A percentile compares a stretch with the other conserved stretches of the same genome.
Evolutionary conservation across 805 yeast species (phyloP).

Genomic region (Wickerhamomyces canadensis): DNA sequence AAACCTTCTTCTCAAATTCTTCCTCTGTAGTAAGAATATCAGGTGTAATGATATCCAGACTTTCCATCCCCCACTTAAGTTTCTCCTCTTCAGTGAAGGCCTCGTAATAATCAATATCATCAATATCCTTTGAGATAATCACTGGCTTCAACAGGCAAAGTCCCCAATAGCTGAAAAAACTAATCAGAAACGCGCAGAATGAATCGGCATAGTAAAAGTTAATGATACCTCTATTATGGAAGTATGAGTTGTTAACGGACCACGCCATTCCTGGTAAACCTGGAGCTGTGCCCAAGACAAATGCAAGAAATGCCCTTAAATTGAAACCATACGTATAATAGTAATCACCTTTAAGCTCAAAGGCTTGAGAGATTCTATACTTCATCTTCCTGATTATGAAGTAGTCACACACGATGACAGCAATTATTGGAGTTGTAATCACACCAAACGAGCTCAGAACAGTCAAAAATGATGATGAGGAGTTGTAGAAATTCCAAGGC

Average conservation of each 20-base stretch:
- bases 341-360: conserved; percentile 25
- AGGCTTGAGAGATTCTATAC: conserved; percentile 31
- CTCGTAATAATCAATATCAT: conserved; percentile 34
- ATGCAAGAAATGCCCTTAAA: conserved; percentile 35
- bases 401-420: conserved; percentile 34
- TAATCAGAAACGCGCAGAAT: conserved; percentile 35
- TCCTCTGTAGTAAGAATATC: conserved; percentile 1
- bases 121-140: conserved; percentile 28
- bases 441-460: conserved; percentile 33
- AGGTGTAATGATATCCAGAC: not conserved
- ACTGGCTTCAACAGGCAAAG: conserved; percentile 33
- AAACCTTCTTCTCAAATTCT: too few species aligned
- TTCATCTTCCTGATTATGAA: conserved; percentile 29
- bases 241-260: conserved; percentile 27
- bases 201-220: conserved; percentile 40
- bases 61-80: conserved; percentile 6
- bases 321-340: conserved; percentile 37
- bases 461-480: conserved; percentile 26
- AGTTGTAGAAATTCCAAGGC: conserved; percentile 33
- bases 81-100: conserved; percentile 32
- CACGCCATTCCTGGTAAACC: conserved; percentile 44
- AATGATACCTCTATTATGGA: conserved; percentile 31
- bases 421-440: conserved; percentile 30
- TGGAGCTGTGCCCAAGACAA: conserved; percentile 37
- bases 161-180: conserved; percentile 33